Evolutionary conservation across 768 basidiomycete species (phyloP), one percentile per base, ranked within the genome.

Genomic region (Pulveroboletus sp.): DNA sequence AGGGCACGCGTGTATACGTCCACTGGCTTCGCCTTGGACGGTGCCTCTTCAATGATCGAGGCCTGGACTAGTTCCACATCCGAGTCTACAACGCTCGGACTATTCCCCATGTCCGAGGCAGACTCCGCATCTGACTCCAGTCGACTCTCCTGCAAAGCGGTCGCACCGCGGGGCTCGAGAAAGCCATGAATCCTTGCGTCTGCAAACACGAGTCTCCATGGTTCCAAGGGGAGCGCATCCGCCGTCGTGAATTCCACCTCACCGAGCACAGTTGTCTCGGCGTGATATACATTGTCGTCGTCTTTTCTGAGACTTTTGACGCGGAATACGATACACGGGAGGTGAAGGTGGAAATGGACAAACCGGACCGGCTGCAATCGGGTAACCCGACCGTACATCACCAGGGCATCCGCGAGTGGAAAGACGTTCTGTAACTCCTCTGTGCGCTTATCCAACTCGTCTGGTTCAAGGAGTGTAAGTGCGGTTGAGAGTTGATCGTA

Each of bases 291-390:
- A 13, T 43, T 33, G n/a, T 13, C 37, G 19, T 39, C 19, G 10
- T 12, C n/a, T 12, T 16, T 43, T 14, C 6, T 17, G 23, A 49
- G 27, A 1, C 19, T 33, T 13, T 5, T 39, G 21, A 39, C 36
- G 21, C n/a, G 8, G 37, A 49, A 49, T 14, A 39, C 23, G 23
- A 49, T 44, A 16, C 48, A 49, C 8, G 48, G 48, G 16, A 49
- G 36, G 16, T 19, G 37, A 2, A 49, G 42, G 16, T 31, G 48
- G 8, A 38, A 39, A 14, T 39, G 42, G 6, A 24, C 24, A 11
- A 50, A 50, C 11, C 43, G 31, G 8, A 44, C 38, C 0, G 37
- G 38, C 13, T 43, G 36, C 1, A 34, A 19, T 23, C 42, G n/a
- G n/a, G 37, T 43, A 12, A 50, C 7, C 5, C 43, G 6, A 13